A percentile compares a stretch with the other conserved stretches of the same genome.
phyloP scores from a whole-genome alignment of 75 land plant species.

The Pinus tabuliformis region DNA sequence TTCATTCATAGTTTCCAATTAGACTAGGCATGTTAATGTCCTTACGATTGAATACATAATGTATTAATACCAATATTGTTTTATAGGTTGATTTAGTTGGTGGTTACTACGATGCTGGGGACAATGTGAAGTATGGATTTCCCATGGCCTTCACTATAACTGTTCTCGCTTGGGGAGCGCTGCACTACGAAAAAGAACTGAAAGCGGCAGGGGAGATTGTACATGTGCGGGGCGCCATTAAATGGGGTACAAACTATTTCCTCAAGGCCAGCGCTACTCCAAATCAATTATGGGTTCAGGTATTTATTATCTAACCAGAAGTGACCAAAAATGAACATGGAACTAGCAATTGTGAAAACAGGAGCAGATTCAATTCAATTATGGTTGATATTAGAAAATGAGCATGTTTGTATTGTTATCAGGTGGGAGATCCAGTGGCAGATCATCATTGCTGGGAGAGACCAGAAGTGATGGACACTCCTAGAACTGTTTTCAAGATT shows the following conservation, averaged over 20 bases:
- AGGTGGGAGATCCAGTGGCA: constrained; percentile 78
- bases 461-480: constrained; percentile 84
- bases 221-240: constrained; percentile 47
- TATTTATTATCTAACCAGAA: not conserved
- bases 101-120: constrained; percentile 96
- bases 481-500: constrained; percentile 61
- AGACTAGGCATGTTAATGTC: too few species aligned
- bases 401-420: not conserved
- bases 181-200: constrained; percentile 39
- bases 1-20: not conserved
- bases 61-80: not conserved
- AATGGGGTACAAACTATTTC: constrained; percentile 94
- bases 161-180: constrained; percentile 67
- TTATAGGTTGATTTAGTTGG: constrained; percentile 71
- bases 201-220: constrained; percentile 47
- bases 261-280: constrained; percentile 48
- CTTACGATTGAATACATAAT: too few species aligned
- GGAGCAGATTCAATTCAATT: not conserved
- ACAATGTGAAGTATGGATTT: constrained; percentile 91
- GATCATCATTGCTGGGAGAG: constrained; percentile 87
- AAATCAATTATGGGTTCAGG: constrained; percentile 80
- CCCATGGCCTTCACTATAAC: constrained; percentile 99
- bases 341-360: too few species aligned
- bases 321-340: too few species aligned
- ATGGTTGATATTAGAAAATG: not conserved